Base-by-base conservation (phyloP, 2,329 filamentous ascomycete genomes). In the Colletotrichum sp. region DNA sequence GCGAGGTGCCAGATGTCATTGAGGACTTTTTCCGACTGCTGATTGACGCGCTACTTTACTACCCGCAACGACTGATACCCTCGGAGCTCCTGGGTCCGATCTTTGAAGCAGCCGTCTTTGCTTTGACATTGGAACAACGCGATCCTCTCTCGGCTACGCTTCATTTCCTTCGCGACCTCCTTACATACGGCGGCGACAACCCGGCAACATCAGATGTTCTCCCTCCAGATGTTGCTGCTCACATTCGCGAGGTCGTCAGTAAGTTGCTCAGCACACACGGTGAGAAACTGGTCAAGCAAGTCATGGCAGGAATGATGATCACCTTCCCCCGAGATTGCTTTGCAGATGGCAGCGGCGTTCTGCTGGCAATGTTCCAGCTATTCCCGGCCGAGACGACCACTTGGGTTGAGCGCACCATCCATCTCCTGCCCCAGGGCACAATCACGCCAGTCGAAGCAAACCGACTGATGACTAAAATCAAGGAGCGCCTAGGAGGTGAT, bases 221-320 rank as follows among this genome's bases (percentile, higher is more conserved):
- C 81, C 89, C 90, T 30, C 89, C 88, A 30, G 82, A 90, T 68
- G 92, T 93, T 67, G 91, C 94, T 0, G 88, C 91, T 5, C 93
- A 96, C 79, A 90, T 98, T 28, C 93, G 92, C 79, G 88, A 89
- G 39, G 90, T 93, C 9, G 94, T 98, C 74, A 94, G 94, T 83
- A 90, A 91, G 76, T 90, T 98, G 68, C 87, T 98, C 28, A 78
- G 89, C 3, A 86, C 89, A 2, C 92, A 96, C 78, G 96, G 97
- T 48, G 93, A 95, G 81, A 87, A 92, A 72, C 88, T 99, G 32
- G 93, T 97, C 9, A 96, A 98, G 85, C 94, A 96, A 78, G 93
- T 98, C 74, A 90, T 99, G 87, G 97, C 96, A 2, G 97, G 97
- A 76, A 98, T 99, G 96, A 98, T 99, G 96, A 98, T 98, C 83